Evolutionary conservation across 352 stramenopile species (phyloP).

Genomic region (Phytopythium kandeliae): DNA sequence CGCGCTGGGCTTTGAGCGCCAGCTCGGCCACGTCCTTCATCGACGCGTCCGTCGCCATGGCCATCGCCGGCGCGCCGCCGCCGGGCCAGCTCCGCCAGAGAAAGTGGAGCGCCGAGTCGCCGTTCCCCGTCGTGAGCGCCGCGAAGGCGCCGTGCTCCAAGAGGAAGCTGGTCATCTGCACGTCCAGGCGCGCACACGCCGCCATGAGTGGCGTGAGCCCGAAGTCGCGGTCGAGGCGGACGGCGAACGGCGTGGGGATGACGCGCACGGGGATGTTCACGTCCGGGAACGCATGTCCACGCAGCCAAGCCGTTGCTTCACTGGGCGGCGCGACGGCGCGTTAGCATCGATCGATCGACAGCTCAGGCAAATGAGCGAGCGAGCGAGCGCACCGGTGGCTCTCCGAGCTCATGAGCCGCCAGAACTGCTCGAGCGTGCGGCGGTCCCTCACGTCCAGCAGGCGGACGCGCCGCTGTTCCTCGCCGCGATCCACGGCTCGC

Average conservation of each 20-base stretch:
- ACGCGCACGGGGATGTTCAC: constrained; percentile 52
- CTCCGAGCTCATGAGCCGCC: constrained; percentile 34
- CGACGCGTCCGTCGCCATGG: constrained; percentile 9
- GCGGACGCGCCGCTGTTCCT: constrained; percentile 29
- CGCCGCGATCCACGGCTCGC: constrained; percentile 12
- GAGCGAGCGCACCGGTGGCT: constrained; percentile 21
- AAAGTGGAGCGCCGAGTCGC: constrained; percentile 63
- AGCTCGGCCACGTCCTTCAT: constrained; percentile 26
- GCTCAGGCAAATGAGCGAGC: too few species aligned
- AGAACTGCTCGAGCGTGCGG: constrained; percentile 51
- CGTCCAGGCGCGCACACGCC: constrained; percentile 40
- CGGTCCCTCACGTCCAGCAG: constrained; percentile 27
- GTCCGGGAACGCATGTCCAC: constrained; percentile 53
- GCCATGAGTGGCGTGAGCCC: constrained; percentile 68
- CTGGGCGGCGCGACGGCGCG: constrained; percentile 18
- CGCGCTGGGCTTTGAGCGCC: constrained; percentile 26
- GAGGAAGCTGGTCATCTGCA: constrained; percentile 41
- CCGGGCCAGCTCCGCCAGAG: constrained; percentile 42
- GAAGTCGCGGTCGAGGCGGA: constrained; percentile 21
- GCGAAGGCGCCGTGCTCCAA: constrained; percentile 44
- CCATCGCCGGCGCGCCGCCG: not conserved
- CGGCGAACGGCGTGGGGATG: constrained; percentile 1
- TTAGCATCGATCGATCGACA: too few species aligned
- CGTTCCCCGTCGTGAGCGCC: constrained; percentile 52
- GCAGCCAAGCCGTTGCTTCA: constrained; percentile 56